A percentile compares a stretch with the other conserved stretches of the same genome.
phyloP scores from a whole-genome alignment of 768 basidiomycete genomes.

The Mycena galericulata region DNA sequence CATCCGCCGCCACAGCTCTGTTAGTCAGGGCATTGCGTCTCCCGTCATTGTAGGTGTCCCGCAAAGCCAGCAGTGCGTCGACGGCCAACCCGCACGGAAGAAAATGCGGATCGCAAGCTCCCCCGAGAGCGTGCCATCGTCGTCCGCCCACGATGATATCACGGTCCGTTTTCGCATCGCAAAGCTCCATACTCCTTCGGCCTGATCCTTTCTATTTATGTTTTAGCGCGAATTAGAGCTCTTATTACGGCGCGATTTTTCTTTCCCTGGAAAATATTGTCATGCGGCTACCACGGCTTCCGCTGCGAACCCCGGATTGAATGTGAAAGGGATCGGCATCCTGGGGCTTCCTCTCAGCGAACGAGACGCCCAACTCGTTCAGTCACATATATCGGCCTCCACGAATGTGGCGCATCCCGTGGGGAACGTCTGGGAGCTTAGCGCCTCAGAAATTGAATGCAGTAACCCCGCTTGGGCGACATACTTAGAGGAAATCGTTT shows the following conservation, averaged over 20 bases:
- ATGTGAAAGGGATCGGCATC: conserved; percentile 33
- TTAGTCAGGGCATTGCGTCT: conserved; percentile 32
- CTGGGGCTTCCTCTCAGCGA: conserved; percentile 33
- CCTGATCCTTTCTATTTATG: neutral
- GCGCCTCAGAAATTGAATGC: conserved; percentile 24
- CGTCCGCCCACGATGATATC: conserved; percentile 26
- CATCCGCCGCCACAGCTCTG: conserved; percentile 33
- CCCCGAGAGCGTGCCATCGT: neutral
- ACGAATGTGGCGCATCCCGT: conserved; percentile 6
- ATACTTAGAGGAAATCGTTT: conserved; percentile 32
- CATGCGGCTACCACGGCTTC: conserved; percentile 32
- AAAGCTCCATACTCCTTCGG: too few relatives aligned
- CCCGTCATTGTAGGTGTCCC: conserved; percentile 27
- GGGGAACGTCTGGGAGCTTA: conserved; percentile 33
- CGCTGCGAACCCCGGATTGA: conserved; percentile 33
- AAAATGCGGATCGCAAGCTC: conserved; percentile 16
- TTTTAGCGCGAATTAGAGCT: conserved; percentile 32
- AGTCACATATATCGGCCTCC: conserved; percentile 3
- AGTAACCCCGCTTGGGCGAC: conserved; percentile 33
- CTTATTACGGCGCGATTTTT: conserved; percentile 34
- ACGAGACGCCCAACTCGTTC: conserved; percentile 32
- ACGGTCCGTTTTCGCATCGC: conserved; percentile 10
- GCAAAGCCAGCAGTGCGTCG: conserved; percentile 15
- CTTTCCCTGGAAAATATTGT: conserved; percentile 32
- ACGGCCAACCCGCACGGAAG: conserved; percentile 28